Evolutionary conservation across 2,329 filamentous ascomycete genomes (phyloP).

Genomic region (Coccinonectria pachysandricola): DNA sequence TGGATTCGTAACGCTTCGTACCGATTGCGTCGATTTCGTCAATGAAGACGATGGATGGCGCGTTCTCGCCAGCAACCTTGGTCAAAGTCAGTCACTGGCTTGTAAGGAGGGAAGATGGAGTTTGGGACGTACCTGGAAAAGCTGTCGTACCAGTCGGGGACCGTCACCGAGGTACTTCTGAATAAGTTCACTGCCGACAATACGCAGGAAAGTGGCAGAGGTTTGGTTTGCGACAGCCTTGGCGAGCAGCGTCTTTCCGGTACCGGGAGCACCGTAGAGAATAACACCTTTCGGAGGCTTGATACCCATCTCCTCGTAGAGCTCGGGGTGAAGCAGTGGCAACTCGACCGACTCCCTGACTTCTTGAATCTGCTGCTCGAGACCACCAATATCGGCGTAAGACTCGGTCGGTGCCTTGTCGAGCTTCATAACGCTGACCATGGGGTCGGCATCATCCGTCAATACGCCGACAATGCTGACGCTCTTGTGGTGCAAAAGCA

Average conservation of each 20-base stretch:
- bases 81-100: too few relatives aligned
- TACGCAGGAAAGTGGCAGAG: conserved; percentile 95
- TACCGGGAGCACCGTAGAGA: conserved; percentile 92
- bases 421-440: conserved; percentile 98
- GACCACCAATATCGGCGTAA: conserved; percentile 94
- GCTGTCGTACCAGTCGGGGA: conserved; percentile 84
- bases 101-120: too few relatives aligned
- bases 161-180: conserved; percentile 98
- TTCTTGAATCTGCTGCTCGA: conserved; percentile 94
- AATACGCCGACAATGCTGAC: conserved; percentile 96
- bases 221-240: conserved; percentile 98
- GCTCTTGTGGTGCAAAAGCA: conserved; percentile 92
- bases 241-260: conserved; percentile 88
- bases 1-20: conserved; percentile 97
- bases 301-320: conserved; percentile 99
- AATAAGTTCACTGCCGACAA: conserved; percentile 93
- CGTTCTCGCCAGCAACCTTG: conserved; percentile 85
- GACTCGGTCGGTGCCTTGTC: conserved; percentile 98
- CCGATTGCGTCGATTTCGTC: conserved; percentile 99
- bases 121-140: conserved; percentile 59
- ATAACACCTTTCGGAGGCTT: conserved; percentile 99
- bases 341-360: conserved; percentile 95
- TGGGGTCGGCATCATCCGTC: conserved; percentile 89
- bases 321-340: conserved; percentile 85
- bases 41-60: conserved; percentile 96